Evolutionary conservation across 2,329 filamentous ascomycete genomes (phyloP).

Genomic region (Fusarium chlamydosporum): DNA sequence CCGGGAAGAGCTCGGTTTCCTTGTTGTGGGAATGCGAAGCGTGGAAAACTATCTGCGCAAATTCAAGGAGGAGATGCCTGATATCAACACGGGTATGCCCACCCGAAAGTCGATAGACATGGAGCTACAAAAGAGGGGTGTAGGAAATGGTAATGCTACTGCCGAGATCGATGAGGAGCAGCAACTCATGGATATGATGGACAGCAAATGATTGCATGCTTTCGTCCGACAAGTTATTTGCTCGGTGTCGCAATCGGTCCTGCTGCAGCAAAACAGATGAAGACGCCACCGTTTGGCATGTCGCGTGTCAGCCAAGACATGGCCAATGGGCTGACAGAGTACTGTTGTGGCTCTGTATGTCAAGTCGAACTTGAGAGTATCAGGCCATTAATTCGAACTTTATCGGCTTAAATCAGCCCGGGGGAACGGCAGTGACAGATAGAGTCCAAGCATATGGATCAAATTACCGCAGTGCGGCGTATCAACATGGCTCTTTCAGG

Average conservation of each 20-base stretch:
- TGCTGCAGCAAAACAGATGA: constrained; percentile 12
- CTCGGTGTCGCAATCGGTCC: constrained; percentile 29
- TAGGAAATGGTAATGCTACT: constrained; percentile 51
- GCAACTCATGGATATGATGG: constrained; percentile 60
- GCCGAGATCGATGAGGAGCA: constrained; percentile 58
- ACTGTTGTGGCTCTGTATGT: constrained; percentile 18
- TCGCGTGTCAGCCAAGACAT: constrained; percentile 35
- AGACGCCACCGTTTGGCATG: constrained; percentile 23
- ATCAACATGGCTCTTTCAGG: constrained; percentile 13
- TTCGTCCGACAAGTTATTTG: constrained; percentile 1
- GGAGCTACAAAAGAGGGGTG: constrained; percentile 70
- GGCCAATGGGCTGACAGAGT: constrained; percentile 31
- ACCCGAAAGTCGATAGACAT: constrained; percentile 69
- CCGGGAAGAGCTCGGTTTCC: constrained; percentile 91
- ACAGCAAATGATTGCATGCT: constrained; percentile 48
- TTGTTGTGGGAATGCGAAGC: constrained; percentile 88
- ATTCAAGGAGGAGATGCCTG: constrained; percentile 70
- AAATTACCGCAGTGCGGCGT: constrained; percentile 14
- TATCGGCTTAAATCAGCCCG: constrained; percentile 13
- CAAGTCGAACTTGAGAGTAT: constrained; percentile 31
- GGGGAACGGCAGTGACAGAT: constrained; percentile 20
- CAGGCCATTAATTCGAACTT: constrained; percentile 39
- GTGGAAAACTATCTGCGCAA: constrained; percentile 76
- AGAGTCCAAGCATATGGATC: constrained; percentile 10
- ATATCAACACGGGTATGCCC: constrained; percentile 65